These are phyloP conservation scores for Colletotrichum costaricense DNA, from an alignment of 2,329 filamentous ascomycete genomes.

Conservation along the genomic window DNA sequence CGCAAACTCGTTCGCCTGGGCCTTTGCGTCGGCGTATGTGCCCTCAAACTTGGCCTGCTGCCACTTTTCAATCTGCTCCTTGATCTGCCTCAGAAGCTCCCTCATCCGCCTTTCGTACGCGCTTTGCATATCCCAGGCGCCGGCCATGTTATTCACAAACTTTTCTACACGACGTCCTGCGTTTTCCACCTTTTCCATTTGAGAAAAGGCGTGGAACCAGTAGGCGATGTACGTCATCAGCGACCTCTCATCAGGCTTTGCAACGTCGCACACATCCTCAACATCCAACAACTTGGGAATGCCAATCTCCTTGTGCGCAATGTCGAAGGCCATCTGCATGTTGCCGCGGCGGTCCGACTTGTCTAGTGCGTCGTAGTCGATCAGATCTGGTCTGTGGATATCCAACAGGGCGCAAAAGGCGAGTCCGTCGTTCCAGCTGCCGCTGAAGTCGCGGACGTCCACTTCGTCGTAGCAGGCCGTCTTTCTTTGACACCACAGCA, in stretches of 20 bases:
- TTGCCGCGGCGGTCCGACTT: slow-evolving; percentile 95
- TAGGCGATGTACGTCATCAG: slow-evolving; percentile 99
- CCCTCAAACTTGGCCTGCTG: slow-evolving; percentile 85
- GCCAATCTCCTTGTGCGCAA: slow-evolving; percentile 94
- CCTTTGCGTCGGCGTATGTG: slow-evolving; percentile 92
- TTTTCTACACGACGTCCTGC: slow-evolving; percentile 96
- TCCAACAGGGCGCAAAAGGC: slow-evolving; percentile 97
- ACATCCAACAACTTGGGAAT: slow-evolving; percentile 96
- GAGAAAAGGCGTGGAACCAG: slow-evolving; percentile 99
- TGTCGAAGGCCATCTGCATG: slow-evolving; percentile 98
- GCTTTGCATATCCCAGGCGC: slow-evolving; percentile 99
- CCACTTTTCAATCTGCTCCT: slow-evolving; percentile 81
- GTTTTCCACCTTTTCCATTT: slow-evolving; percentile 99
- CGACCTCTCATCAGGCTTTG: slow-evolving; percentile 94
- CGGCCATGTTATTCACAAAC: slow-evolving; percentile 98
- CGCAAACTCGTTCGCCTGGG: slow-evolving; percentile 83
- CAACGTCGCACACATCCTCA: slow-evolving; percentile 96
- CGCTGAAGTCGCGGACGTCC: slow-evolving; percentile 92
- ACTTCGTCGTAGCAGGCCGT: slow-evolving; percentile 99
- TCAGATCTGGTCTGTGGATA: slow-evolving; percentile 96
- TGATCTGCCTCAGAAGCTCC: slow-evolving; percentile 80
- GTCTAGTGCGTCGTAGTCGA: slow-evolving; percentile 95
- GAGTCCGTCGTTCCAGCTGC: slow-evolving; percentile 96
- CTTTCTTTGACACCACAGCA: slow-evolving; percentile 98
- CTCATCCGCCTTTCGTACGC: slow-evolving; percentile 93